Evolutionary conservation across 345 rosid species (phyloP), one percentile per base, ranked within the genome.

Genomic region (Syzygium aromaticum): DNA sequence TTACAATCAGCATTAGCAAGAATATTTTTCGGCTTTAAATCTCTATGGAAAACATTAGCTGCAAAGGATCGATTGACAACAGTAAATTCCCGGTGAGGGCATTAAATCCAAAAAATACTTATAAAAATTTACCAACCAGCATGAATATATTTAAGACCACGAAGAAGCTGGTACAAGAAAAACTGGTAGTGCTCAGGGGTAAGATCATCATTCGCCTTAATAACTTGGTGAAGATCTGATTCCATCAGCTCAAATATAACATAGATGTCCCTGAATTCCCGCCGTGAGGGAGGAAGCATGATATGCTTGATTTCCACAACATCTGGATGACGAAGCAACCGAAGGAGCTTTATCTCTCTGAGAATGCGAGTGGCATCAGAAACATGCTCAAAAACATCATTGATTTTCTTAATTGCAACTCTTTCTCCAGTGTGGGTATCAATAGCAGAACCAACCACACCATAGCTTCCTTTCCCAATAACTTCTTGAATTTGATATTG

Each of bases 1-100:
- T 95, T 96, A 94, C 99, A 96, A 88, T 95, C 99, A 88, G 98
- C 99, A 92, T 96, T 98, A 78, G 99, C 99, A 89, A 98, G 98
- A 89, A 98, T 98, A 89, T 98, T 98, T 90, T 96, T 96, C 14
- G 99, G 99, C 92, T 98, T 98, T 87, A 98, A 90, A 94, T 98
- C 99, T 90, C 99, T 93, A 88, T 96, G 99, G 88, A 98, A 98
- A 82, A 96, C 98, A 92, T 96, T 96, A 84, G 98, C 99, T 96
- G 95, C 93, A 92, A 87, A 84, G 49, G 88, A 83, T 67, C 73
- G 54, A 38, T 23, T 33, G 52, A 80, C 30, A 14, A 23, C 17
- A 25, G 49, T 86, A 63, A 51, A 23, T 27, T n/a, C 54, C 28
- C 10, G 7, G 46, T 12, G 57, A 87, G 86, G 57, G 85, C 49